A percentile compares a stretch with the other conserved stretches of the same genome.
Conservation (phyloP, 352 stramenopile genomes). For the Globisporangium yorkense region DNA sequence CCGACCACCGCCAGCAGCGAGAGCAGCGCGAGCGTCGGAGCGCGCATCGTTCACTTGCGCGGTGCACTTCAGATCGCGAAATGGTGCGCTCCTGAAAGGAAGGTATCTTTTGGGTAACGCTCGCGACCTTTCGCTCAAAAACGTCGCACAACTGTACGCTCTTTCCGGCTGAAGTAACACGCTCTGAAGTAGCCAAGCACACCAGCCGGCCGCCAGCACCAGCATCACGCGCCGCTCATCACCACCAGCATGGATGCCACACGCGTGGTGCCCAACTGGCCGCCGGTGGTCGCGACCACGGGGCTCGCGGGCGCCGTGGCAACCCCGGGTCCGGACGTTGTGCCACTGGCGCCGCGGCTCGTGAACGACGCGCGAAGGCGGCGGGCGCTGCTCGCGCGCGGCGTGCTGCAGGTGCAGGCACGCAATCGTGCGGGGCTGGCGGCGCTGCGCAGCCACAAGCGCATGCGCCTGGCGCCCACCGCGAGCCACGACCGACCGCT, state of each 20-base stretch:
- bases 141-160: neutral
- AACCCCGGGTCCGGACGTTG: conserved; percentile 30
- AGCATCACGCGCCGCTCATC: neutral
- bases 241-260: conserved; percentile 45
- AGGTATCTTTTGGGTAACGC: no score
- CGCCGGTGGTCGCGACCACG: conserved; percentile 37
- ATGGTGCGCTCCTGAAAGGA: neutral
- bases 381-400: conserved; percentile 37
- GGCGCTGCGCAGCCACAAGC: conserved; percentile 44
- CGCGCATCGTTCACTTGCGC: neutral
- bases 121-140: neutral
- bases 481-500: conserved; percentile 1
- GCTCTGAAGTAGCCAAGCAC: no score
- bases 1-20: neutral
- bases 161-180: no score
- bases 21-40: conserved; percentile 6
- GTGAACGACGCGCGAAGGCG: conserved; percentile 48
- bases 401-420: conserved; percentile 40
- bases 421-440: conserved; percentile 51
- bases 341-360: conserved; percentile 39
- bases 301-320: conserved; percentile 50
- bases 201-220: no score
- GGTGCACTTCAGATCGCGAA: neutral
- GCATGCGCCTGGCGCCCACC: conserved; percentile 18
- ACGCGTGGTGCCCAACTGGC: conserved; percentile 43